Percentiles rank a stretch among this genome's conserved stretches.
Evolutionary conservation across 129 eudicot species (phyloP).

Genomic region (Saposhnikovia divaricata): DNA sequence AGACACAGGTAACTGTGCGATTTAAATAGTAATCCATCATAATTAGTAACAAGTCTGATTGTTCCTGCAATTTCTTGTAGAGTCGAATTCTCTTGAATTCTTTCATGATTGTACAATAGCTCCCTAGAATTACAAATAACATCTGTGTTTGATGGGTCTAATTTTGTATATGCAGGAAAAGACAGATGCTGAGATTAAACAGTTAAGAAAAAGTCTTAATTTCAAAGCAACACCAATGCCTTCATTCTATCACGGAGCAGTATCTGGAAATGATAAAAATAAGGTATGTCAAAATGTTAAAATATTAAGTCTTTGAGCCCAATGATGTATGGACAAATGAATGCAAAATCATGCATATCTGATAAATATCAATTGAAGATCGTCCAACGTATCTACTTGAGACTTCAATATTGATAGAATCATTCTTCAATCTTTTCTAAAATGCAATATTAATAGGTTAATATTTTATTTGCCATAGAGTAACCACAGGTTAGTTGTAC

Average conservation of each 20-base stretch:
- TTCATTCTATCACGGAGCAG: conserved; percentile 50
- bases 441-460: not conserved
- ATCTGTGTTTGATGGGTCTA: conserved; percentile 5
- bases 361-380: not conserved
- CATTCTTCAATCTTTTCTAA: not conserved
- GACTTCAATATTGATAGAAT: not conserved
- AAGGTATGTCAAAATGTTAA: conserved; percentile 37
- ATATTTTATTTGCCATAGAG: not conserved
- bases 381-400: not conserved
- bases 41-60: not conserved
- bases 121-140: not conserved
- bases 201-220: conserved; percentile 50
- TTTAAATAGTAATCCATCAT: not conserved
- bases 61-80: not conserved
- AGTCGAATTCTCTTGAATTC: not conserved
- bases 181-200: conserved; percentile 47
- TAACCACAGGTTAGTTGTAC: not conserved
- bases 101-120: not conserved
- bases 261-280: conserved; percentile 24
- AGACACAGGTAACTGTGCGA: conserved; percentile 35
- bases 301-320: not conserved
- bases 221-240: conserved; percentile 84
- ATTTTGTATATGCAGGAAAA: conserved; percentile 43
- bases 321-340: not conserved
- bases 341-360: not conserved